Percentiles rank a stretch among this genome's conserved stretches.
These are phyloP conservation scores for Phytophthora europaea DNA, from an alignment of 352 stramenopile genomes.

Conservation along the genomic window DNA sequence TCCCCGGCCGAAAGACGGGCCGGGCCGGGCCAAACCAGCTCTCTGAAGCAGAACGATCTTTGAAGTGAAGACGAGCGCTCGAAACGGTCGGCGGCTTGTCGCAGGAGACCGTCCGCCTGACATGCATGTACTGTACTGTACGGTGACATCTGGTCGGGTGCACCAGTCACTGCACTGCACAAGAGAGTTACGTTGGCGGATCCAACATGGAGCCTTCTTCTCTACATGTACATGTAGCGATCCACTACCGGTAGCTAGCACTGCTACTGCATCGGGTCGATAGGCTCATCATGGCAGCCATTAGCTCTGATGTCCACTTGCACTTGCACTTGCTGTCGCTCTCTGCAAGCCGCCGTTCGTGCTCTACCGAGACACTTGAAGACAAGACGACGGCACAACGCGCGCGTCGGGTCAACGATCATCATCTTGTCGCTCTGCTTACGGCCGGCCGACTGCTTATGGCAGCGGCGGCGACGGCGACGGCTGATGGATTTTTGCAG, in stretches of 20 bases:
- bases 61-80: slow-evolving; percentile 30
- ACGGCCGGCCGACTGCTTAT: slow-evolving; percentile 7
- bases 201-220: no score
- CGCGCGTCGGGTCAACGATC: slow-evolving; percentile 23
- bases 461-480: not conserved
- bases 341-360: slow-evolving; percentile 23
- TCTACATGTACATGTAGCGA: no score
- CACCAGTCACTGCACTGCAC: not conserved
- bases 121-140: not conserved
- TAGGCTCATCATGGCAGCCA: not conserved
- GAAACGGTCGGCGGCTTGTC: slow-evolving; percentile 39
- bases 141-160: slow-evolving; percentile 13
- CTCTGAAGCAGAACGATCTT: slow-evolving; percentile 43
- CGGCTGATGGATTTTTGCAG: slow-evolving; percentile 39
- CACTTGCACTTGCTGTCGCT: slow-evolving; percentile 33
- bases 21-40: slow-evolving; percentile 28
- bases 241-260: not conserved
- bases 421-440: slow-evolving; percentile 22
- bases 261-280: not conserved
- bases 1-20: slow-evolving; percentile 29
- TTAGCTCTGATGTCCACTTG: slow-evolving; percentile 4
- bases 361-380: slow-evolving; percentile 31
- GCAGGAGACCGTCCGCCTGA: slow-evolving; percentile 30
- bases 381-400: slow-evolving; percentile 18
- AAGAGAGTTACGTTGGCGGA: not conserved